A percentile compares a stretch with the other conserved stretches of the same genome.
Evolutionary conservation across 768 basidiomycete species (phyloP).

Genomic region (Mycena latifolia): DNA sequence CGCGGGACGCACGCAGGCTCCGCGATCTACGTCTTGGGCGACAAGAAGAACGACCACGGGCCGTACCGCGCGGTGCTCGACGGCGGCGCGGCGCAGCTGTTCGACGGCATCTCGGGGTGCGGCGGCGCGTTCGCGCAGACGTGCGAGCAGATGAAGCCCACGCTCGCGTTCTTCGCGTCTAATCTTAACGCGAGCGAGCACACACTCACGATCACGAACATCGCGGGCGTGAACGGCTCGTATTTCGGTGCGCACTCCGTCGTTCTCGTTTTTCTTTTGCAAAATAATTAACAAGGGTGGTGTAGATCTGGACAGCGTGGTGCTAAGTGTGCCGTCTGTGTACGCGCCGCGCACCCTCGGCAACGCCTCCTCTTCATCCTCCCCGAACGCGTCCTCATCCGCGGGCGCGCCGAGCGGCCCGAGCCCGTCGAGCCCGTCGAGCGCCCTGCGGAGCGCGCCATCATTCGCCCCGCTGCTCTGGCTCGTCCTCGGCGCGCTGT

Average conservation of each 20-base stretch:
- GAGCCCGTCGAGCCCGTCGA: neutral
- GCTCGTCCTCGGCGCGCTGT: conserved; percentile 3
- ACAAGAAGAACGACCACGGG: conserved; percentile 64
- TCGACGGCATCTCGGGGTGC: conserved; percentile 59
- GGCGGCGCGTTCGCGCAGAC: conserved; percentile 58
- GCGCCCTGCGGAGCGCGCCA: neutral
- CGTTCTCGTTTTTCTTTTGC: conserved; percentile 2
- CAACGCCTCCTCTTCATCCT: conserved; percentile 24
- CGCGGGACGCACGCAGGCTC: no score
- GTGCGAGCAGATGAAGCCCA: conserved; percentile 60
- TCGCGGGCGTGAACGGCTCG: conserved; percentile 56
- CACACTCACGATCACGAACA: conserved; percentile 52
- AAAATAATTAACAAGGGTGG: neutral
- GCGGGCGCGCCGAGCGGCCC: neutral
- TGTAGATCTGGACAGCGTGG: conserved; percentile 59
- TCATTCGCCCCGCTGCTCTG: conserved; percentile 14
- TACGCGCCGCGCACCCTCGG: conserved; percentile 53
- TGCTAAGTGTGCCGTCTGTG: conserved; percentile 54
- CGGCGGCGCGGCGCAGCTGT: conserved; percentile 45
- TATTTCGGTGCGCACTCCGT: conserved; percentile 53
- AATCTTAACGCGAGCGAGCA: conserved; percentile 55
- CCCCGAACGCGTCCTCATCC: neutral
- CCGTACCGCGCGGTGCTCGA: conserved; percentile 57
- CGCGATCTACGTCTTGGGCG: conserved; percentile 59
- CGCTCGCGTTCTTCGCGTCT: conserved; percentile 56